phyloP scores from a whole-genome alignment of 2,329 filamentous ascomycete species.

The Nemania abortiva region DNA sequence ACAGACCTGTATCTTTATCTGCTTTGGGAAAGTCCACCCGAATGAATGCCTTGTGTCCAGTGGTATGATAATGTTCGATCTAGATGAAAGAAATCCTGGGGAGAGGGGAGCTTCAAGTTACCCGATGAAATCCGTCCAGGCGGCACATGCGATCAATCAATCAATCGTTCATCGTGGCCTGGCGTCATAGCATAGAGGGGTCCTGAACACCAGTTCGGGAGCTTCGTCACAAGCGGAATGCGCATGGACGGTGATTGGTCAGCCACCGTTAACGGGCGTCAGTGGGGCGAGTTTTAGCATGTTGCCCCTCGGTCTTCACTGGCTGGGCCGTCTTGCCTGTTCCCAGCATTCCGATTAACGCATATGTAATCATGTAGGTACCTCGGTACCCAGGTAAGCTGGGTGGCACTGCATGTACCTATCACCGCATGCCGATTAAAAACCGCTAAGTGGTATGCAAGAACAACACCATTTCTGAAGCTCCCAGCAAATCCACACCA shows the following conservation, averaged over 20 bases:
- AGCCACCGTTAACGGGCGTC: slow-evolving; percentile 12
- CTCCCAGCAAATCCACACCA: slow-evolving; percentile 30
- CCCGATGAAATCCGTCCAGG: slow-evolving; percentile 1
- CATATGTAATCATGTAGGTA: slow-evolving; percentile 15
- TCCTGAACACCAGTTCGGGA: slow-evolving; percentile 1
- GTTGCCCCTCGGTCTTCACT: slow-evolving; percentile 14
- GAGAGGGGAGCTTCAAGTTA: not conserved
- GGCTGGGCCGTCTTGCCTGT: not conserved
- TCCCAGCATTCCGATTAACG: slow-evolving; percentile 7
- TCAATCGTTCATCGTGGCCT: not conserved
- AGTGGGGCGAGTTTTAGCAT: slow-evolving; percentile 8
- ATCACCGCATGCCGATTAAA: slow-evolving; percentile 24
- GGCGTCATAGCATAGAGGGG: slow-evolving; percentile 37
- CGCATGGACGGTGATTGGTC: slow-evolving; percentile 40
- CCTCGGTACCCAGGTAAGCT: not conserved
- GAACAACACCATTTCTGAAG: slow-evolving; percentile 1
- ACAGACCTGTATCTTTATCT: slow-evolving; percentile 6
- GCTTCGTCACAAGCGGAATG: slow-evolving; percentile 33
- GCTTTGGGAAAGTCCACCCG: slow-evolving; percentile 29
- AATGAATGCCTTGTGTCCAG: not conserved
- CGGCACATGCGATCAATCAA: not conserved
- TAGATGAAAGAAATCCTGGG: not conserved
- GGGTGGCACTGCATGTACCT: not conserved
- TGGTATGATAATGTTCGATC: slow-evolving; percentile 14
- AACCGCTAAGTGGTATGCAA: slow-evolving; percentile 12